Conservation (phyloP, 2,329 filamentous ascomycete genomes). For the Fusarium falciforme region DNA sequence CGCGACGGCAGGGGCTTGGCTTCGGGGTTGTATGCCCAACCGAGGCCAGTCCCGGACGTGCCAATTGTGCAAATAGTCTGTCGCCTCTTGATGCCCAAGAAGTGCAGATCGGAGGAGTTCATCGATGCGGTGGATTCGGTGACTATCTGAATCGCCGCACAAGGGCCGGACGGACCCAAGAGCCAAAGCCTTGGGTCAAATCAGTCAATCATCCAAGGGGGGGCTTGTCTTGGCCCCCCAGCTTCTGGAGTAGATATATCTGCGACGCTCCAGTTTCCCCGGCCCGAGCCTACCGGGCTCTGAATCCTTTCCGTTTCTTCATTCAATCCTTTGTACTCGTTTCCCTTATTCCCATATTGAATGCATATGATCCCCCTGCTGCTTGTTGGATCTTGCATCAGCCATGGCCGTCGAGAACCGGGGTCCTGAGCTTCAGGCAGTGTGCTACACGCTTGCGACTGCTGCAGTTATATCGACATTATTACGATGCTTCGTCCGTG, state of each 20-base stretch:
- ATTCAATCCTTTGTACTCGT: slow-evolving; percentile 14
- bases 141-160: slow-evolving; percentile 4
- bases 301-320: slow-evolving; percentile 22
- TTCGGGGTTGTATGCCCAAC: slow-evolving; percentile 1
- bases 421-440: slow-evolving; percentile 49
- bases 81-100: slow-evolving; percentile 21
- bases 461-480: slow-evolving; percentile 43
- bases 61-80: slow-evolving; percentile 13
- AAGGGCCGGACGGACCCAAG: slow-evolving; percentile 10
- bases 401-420: slow-evolving; percentile 46
- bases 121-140: slow-evolving; percentile 24
- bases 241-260: slow-evolving; percentile 24
- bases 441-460: slow-evolving; percentile 46
- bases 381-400: neutral
- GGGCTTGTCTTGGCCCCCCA: neutral
- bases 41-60: slow-evolving; percentile 1
- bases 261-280: slow-evolving; percentile 23
- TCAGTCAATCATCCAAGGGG: neutral
- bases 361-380: neutral
- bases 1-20: neutral
- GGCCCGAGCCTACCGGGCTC: slow-evolving; percentile 27
- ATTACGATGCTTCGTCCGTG: slow-evolving; percentile 51
- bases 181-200: slow-evolving; percentile 19
- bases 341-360: neutral
- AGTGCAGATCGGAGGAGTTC: slow-evolving; percentile 8